Evolutionary conservation across 306 rosid species (phyloP), one percentile per base, ranked within the genome.

Genomic region (peach (Prunus persica)): DNA sequence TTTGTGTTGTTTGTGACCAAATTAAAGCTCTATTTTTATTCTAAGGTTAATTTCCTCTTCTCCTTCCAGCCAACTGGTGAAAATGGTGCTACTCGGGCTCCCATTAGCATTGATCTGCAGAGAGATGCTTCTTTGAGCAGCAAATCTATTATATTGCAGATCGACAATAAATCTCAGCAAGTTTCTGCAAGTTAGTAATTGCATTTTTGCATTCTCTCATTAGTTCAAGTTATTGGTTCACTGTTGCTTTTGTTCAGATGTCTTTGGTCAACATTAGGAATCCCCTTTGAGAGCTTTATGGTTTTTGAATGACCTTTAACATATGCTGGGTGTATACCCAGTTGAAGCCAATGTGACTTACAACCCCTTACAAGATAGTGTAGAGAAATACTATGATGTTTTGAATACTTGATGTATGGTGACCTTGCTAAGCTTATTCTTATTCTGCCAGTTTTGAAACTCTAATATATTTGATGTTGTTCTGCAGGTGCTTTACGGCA

Each of bases 71-170:
- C 99, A 69, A 95, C 99, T 5, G 97, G 97, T 72, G 99, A 95
- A 78, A 95, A 92, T 79, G 99, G 99, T 69, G 99, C 97, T 72
- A 95, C 99, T 2, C 91, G 99, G 8, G 97, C 97, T 79, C 99
- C 97, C 43, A 92, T 95, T 69, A 84, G 89, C 84, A 89, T 95
- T 76, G 97, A 92, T 87, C 87, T 95, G 74, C 99, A 89, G 88
- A 83, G 91, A 69, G 99, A 95, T 75, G 82, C 83, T 69, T 82
- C 96, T 43, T 86, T 95, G 93, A 95, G 96, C 88, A 95, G 93
- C 85, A 95, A 92, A 86, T 95, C 96, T 15, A 95, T 95, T 68
- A 80, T 92, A 60, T 76, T 95, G 84, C 99, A 89, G 91, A 95
- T 95, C 76, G 99, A 95, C 81, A 90, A 90, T 71, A 95, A 92